Evolutionary conservation across 2,329 filamentous ascomycete genomes (phyloP), one percentile per base, ranked within the genome.

Genomic region (Hymenoscyphus albidus): DNA sequence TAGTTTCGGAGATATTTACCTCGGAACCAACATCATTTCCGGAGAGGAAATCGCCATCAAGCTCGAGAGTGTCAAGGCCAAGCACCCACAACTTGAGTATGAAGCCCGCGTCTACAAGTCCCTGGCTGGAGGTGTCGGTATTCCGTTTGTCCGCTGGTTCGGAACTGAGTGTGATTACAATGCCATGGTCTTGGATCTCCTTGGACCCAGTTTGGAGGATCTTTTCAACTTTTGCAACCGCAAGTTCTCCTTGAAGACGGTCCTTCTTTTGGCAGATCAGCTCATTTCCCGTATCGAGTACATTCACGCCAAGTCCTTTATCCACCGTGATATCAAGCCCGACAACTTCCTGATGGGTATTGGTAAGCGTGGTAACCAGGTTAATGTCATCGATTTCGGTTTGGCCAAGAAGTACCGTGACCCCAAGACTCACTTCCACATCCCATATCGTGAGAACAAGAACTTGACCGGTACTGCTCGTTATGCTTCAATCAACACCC

Each of bases 161-260:
- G 95, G 95, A 72, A 98, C 94, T 67, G 95, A 99, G 81, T 98
- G 94, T 80, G 95, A 98, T 82, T 98, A 99, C 88, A 98, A 99
- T 81, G 95, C 95, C 78, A 98, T 99, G 95, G 95, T 99, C 61
- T 88, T 98, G 70, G 95, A 99, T 76, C 88, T 99, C 32, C 90
- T 99, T 65, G 95, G 95, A 48, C 95, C 95, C 71, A 95, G 90
- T 75, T 82, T 99, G 79, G 95, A 99, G 81, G 95, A 99, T 77
- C 86, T 99, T 40, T 99, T 99, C 91, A 98, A 99, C 87, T 98
- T 98, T 80, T 99, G 95, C 88, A 98, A 98, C 88, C 91, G 95
- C 79, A 98, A 98, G 79, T 99, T 98, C 83, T 97, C 95, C 13
- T 82, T 99, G 72, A 99, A 99, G 89, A 99, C 95, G 0, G 95